Evolutionary conservation across 768 basidiomycete species (phyloP).

Genomic region (Collybia mongolica): DNA sequence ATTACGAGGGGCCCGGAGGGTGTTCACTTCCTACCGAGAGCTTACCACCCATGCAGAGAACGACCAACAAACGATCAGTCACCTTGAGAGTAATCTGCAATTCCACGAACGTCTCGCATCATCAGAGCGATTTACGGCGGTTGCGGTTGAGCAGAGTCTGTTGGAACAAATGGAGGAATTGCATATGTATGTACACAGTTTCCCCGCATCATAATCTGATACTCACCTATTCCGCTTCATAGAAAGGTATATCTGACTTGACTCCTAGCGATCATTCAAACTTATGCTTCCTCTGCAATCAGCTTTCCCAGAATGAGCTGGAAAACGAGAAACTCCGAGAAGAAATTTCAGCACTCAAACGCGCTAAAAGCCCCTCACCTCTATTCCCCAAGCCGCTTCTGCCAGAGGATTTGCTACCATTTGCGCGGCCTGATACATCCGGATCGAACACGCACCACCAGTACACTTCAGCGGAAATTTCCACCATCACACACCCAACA

Average conservation of each 20-base stretch:
- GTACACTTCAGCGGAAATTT: not conserved
- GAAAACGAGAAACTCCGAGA: slow-evolving; percentile 35
- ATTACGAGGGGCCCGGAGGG: slow-evolving; percentile 31
- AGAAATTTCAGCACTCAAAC: slow-evolving; percentile 25
- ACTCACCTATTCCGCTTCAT: not conserved
- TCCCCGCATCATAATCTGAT: not conserved
- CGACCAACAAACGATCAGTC: slow-evolving; percentile 27
- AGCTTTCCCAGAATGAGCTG: slow-evolving; percentile 25
- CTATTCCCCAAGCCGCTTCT: slow-evolving; percentile 53
- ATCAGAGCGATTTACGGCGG: slow-evolving; percentile 31
- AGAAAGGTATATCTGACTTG: slow-evolving; percentile 14
- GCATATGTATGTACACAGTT: slow-evolving; percentile 23
- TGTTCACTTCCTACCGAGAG: slow-evolving; percentile 36
- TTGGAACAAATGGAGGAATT: slow-evolving; percentile 21
- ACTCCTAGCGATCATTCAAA: not conserved
- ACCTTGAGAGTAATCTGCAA: slow-evolving; percentile 27
- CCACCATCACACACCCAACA: not conserved
- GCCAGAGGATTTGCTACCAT: slow-evolving; percentile 40
- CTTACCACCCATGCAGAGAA: slow-evolving; percentile 32
- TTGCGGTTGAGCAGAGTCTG: slow-evolving; percentile 34
- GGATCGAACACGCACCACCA: not conserved
- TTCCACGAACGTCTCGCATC: slow-evolving; percentile 23
- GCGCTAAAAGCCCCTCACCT: slow-evolving; percentile 50
- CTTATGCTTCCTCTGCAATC: not conserved
- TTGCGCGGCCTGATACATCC: slow-evolving; percentile 28